phyloP scores from a whole-genome alignment of 2,329 filamentous ascomycete species.

The Pseudodiploospora longispora region DNA sequence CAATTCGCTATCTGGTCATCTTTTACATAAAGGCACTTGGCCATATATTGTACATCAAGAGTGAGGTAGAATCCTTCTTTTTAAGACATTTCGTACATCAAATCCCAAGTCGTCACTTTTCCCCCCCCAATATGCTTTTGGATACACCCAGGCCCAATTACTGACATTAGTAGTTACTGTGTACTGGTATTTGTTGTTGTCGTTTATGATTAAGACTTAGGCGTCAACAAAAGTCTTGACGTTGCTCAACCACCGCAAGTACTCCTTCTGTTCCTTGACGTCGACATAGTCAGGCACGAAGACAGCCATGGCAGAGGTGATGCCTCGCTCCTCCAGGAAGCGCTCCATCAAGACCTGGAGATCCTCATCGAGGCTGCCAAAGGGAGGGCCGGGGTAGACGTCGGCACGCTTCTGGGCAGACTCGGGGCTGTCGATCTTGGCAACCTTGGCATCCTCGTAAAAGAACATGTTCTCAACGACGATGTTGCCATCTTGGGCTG shows the following conservation, averaged over 20 bases:
- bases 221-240: slow-evolving; percentile 80
- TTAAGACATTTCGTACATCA: neutral
- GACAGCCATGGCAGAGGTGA: slow-evolving; percentile 76
- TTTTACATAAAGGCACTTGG: too few species aligned
- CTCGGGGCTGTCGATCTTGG: slow-evolving; percentile 68
- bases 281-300: slow-evolving; percentile 97
- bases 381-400: slow-evolving; percentile 84
- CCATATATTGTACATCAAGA: too few species aligned
- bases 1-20: too few species aligned
- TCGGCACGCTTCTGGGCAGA: slow-evolving; percentile 67
- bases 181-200: neutral
- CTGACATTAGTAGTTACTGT: neutral
- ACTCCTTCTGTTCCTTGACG: slow-evolving; percentile 97
- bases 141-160: neutral
- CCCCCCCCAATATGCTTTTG: slow-evolving; percentile 2
- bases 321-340: slow-evolving; percentile 89
- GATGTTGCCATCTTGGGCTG: slow-evolving; percentile 78
- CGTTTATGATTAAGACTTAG: slow-evolving; percentile 28
- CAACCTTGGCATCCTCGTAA: slow-evolving; percentile 70
- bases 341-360: slow-evolving; percentile 86
- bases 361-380: slow-evolving; percentile 91
- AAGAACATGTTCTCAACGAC: slow-evolving; percentile 87
- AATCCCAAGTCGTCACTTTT: neutral
- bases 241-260: slow-evolving; percentile 79
- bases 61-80: neutral